Conservation (phyloP, 805 yeast genomes). For the Saccharomyces cerevisiae region DNA sequence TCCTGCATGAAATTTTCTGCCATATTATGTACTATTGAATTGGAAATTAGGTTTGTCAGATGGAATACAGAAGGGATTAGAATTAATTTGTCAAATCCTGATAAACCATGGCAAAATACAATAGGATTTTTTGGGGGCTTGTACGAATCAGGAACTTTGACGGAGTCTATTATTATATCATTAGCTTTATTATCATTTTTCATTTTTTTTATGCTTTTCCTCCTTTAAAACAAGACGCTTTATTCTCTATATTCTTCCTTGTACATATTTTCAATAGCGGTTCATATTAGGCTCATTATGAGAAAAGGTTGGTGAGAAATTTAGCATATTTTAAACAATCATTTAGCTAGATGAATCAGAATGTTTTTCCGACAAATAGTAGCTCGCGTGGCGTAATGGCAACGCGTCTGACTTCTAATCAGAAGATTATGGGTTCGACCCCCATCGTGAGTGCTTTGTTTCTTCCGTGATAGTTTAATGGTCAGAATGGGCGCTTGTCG, state of each 20-base stretch:
- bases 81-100: slow-evolving; percentile 62
- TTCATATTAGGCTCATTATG: not conserved
- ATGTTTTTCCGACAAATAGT: too few species aligned
- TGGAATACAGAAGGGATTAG: slow-evolving; percentile 37
- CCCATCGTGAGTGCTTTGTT: slow-evolving; percentile 37
- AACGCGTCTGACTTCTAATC: slow-evolving; percentile 51
- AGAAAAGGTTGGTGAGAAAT: too few species aligned
- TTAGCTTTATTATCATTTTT: not conserved
- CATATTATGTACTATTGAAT: slow-evolving; percentile 12
- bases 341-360: too few species aligned
- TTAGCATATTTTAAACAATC: too few species aligned
- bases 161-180: not conserved
- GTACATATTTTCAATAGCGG: not conserved
- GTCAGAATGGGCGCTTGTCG: not conserved
- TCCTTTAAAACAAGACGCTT: not conserved
- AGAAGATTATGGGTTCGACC: slow-evolving; percentile 51
- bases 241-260: not conserved
- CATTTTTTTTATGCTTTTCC: not conserved
- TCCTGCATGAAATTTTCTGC: slow-evolving; percentile 17
- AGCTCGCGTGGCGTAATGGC: slow-evolving; percentile 50
- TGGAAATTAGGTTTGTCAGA: slow-evolving; percentile 18
- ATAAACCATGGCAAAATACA: slow-evolving; percentile 77
- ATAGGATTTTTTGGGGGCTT: slow-evolving; percentile 62
- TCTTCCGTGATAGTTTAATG: not conserved
- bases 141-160: slow-evolving; percentile 26